phyloP scores from a whole-genome alignment of 2,329 filamentous ascomycete genomes.

The Sclerotiophoma versabilis region DNA sequence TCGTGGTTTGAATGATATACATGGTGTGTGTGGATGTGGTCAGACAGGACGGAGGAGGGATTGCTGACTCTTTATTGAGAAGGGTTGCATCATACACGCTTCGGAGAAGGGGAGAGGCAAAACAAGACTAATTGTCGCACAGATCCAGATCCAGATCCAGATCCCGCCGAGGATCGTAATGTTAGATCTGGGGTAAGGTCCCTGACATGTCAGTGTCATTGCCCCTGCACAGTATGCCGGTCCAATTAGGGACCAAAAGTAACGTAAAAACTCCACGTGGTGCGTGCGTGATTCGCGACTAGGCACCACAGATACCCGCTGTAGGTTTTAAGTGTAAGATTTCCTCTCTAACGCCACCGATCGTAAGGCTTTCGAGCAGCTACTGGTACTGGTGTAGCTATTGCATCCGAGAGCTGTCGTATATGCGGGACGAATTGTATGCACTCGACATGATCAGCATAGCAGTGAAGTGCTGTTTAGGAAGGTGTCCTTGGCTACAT shows the following conservation, averaged over 20 bases:
- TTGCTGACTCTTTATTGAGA: neutral
- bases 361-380: neutral
- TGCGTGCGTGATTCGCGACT: neutral
- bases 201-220: slow-evolving; percentile 12
- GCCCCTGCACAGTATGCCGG: neutral
- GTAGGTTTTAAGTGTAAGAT: neutral
- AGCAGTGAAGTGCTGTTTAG: neutral
- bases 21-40: slow-evolving; percentile 7
- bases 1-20: slow-evolving; percentile 32
- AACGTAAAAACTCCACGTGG: slow-evolving; percentile 7
- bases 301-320: slow-evolving; percentile 6
- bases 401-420: neutral
- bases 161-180: slow-evolving; percentile 16
- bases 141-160: slow-evolving; percentile 1
- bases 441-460: neutral
- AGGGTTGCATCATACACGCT: neutral
- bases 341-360: neutral
- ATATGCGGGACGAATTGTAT: neutral
- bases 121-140: slow-evolving; percentile 4
- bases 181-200: slow-evolving; percentile 6
- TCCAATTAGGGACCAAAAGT: neutral
- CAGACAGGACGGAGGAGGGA: neutral
- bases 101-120: slow-evolving; percentile 1
- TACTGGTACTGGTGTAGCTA: neutral
- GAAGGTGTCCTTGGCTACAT: slow-evolving; percentile 8